phyloP scores from a whole-genome alignment of 768 basidiomycete species.

The Podaxis carcinomalis region DNA sequence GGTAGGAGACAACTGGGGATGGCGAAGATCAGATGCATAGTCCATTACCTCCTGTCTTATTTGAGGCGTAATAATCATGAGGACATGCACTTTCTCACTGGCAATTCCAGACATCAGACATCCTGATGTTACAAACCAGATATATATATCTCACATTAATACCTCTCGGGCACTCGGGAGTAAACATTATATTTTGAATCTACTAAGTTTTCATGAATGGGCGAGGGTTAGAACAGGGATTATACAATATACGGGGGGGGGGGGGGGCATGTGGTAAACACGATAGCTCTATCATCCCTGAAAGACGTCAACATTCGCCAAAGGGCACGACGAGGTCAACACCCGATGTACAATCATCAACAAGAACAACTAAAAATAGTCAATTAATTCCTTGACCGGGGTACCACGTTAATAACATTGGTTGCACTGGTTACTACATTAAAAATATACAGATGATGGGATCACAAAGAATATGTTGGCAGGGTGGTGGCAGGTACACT shows the following conservation, averaged over 20 bases:
- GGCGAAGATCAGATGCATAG: neutral
- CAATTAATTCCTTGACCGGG: neutral
- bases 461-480: neutral
- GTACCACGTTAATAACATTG: neutral
- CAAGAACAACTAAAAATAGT: conserved; percentile 40
- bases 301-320: conserved; percentile 73
- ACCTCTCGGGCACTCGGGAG: neutral
- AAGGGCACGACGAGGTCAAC: conserved; percentile 75
- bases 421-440: neutral
- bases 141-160: neutral
- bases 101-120: neutral
- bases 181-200: neutral
- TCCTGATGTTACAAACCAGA: neutral
- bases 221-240: neutral
- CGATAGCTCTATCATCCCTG: conserved; percentile 59
- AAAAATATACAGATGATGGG: neutral
- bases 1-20: neutral
- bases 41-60: neutral
- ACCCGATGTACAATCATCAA: conserved; percentile 73
- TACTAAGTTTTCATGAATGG: neutral
- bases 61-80: neutral
- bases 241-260: neutral
- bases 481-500: neutral
- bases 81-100: neutral
- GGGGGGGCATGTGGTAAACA: conserved; percentile 65